Conservation (phyloP, 495 filamentous ascomycete species). For the Daldinia decipiens region DNA sequence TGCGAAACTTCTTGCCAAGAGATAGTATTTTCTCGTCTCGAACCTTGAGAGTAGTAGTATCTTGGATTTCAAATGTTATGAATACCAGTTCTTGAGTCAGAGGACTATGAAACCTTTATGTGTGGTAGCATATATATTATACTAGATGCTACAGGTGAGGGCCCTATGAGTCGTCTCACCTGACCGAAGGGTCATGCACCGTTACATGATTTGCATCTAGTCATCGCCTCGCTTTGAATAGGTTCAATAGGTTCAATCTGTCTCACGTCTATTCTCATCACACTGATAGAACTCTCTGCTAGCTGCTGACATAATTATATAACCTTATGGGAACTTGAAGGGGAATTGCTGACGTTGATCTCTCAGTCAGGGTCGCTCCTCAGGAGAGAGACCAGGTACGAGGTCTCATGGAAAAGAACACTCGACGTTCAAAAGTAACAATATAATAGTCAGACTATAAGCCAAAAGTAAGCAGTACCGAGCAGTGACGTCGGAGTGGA, state of each 20-base stretch:
- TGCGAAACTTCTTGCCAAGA: not conserved
- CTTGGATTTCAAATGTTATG: not conserved
- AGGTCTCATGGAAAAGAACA: constrained; percentile 6
- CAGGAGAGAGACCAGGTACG: not conserved
- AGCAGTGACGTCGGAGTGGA: not conserved
- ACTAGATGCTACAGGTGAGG: not conserved
- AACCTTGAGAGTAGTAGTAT: not conserved
- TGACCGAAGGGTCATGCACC: constrained; percentile 21
- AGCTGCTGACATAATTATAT: constrained; percentile 32
- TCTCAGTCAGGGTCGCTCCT: not conserved
- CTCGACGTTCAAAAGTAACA: not conserved
- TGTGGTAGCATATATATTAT: not conserved
- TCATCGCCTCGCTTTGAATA: constrained; percentile 23
- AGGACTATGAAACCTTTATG: constrained; percentile 13
- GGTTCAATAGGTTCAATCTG: constrained; percentile 11
- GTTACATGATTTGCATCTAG: constrained; percentile 25
- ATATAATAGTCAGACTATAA: not conserved
- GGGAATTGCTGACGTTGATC: constrained; percentile 33
- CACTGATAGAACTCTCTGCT: not conserved
- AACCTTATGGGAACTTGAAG: constrained; percentile 4
- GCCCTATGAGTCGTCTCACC: constrained; percentile 13
- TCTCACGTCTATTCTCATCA: constrained; percentile 26
- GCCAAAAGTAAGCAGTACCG: constrained; percentile 3
- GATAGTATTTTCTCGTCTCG: constrained; percentile 5
- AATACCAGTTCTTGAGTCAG: not conserved